phyloP scores from a whole-genome alignment of 1,139 yeast genomes.

The Sugiyamaella xylanicola region DNA sequence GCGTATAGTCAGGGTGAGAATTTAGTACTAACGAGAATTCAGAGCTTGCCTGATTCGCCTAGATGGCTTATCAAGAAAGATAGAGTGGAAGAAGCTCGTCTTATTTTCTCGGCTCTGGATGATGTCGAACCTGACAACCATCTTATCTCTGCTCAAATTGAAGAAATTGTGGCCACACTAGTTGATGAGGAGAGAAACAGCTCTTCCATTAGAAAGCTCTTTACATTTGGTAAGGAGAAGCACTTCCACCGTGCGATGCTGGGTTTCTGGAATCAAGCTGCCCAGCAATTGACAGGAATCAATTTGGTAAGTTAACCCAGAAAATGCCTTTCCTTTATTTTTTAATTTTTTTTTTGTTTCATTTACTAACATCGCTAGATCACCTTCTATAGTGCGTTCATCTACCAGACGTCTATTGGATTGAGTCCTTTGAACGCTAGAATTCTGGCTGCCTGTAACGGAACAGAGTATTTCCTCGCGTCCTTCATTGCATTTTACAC shows the following conservation, averaged over 20 bases:
- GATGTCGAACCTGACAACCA: constrained; percentile 42
- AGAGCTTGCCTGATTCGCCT: constrained; percentile 52
- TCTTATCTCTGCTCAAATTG: constrained; percentile 30
- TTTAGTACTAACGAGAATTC: constrained; percentile 39
- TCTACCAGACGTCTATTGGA: constrained; percentile 50
- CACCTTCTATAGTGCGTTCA: constrained; percentile 44
- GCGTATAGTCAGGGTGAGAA: no score
- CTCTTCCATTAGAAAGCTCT: constrained; percentile 24
- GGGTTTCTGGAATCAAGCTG: constrained; percentile 55
- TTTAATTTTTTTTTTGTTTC: no score
- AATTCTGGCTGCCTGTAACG: constrained; percentile 51
- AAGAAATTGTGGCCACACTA: constrained; percentile 34
- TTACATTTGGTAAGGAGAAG: constrained; percentile 47
- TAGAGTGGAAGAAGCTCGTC: constrained; percentile 52
- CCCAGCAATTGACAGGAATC: constrained; percentile 72
- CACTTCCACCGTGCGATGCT: constrained; percentile 53
- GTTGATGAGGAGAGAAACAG: constrained; percentile 25
- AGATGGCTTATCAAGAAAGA: constrained; percentile 50
- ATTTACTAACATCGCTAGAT: constrained; percentile 37
- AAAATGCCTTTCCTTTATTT: no score
- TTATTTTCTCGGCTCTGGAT: constrained; percentile 51
- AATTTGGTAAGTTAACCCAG: constrained; percentile 47
- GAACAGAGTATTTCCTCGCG: constrained; percentile 50
- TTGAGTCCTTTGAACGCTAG: constrained; percentile 47
- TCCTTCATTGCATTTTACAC: constrained; percentile 49